These are phyloP conservation scores for Diplodia seriata DNA, from an alignment of 2,329 filamentous ascomycete genomes.

Conservation along the genomic window DNA sequence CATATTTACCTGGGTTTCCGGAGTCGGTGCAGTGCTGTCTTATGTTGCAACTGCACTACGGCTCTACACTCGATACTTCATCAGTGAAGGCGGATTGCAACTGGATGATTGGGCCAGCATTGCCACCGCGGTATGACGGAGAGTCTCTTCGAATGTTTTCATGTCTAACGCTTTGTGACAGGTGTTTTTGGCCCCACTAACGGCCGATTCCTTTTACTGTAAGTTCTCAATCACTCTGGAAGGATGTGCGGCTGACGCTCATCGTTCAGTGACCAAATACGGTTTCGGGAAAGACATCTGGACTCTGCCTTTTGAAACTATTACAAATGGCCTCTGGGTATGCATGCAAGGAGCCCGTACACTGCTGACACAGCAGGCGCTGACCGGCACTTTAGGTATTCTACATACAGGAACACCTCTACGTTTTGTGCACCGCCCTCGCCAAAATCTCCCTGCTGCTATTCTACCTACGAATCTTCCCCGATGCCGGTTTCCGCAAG, in stretches of 20 bases:
- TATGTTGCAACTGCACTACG: constrained; percentile 1
- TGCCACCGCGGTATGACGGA: background rate
- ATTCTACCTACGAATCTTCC: constrained; percentile 19
- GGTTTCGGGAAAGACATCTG: constrained; percentile 12
- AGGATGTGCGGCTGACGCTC: background rate
- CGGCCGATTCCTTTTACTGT: background rate
- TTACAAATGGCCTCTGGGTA: background rate
- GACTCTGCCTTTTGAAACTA: background rate
- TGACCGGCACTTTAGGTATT: constrained; percentile 3
- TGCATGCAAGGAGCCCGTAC: background rate
- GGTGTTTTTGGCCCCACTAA: constrained; percentile 3
- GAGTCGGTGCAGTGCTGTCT: background rate
- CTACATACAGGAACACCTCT: constrained; percentile 23
- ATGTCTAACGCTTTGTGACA: background rate
- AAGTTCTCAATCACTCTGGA: background rate
- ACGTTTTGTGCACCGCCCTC: constrained; percentile 2
- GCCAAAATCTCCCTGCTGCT: constrained; percentile 2
- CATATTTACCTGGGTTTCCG: background rate
- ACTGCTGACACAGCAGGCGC: background rate
- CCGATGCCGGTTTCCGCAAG: constrained; percentile 13
- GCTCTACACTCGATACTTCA: constrained; percentile 14
- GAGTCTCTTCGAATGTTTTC: too few species aligned
- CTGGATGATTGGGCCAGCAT: constrained; percentile 7
- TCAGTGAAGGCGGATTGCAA: background rate
- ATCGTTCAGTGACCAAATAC: background rate